phyloP scores from a whole-genome alignment of 2,329 filamentous ascomycete species.

The Fusarium sp. region DNA sequence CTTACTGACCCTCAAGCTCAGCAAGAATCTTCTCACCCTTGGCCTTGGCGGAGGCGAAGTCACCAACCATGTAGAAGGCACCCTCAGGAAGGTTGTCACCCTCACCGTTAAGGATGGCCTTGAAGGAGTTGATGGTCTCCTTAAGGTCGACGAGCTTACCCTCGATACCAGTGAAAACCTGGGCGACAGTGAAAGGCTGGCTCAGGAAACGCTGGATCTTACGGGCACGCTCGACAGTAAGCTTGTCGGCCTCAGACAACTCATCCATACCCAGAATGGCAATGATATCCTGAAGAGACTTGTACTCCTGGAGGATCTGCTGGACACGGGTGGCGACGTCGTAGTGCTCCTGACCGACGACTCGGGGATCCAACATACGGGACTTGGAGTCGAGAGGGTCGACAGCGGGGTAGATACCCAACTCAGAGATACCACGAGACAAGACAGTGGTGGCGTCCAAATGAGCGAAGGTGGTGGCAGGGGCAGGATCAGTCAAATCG shows the following conservation, averaged over 20 bases:
- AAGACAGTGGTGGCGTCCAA: slow-evolving; percentile 99
- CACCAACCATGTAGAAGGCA: slow-evolving; percentile 98
- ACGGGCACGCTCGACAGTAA: slow-evolving; percentile 99
- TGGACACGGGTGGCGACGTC: slow-evolving; percentile 92
- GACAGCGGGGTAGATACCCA: slow-evolving; percentile 99
- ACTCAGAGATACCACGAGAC: slow-evolving; percentile 99
- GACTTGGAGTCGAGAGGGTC: slow-evolving; percentile 99
- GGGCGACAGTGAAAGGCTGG: slow-evolving; percentile 94
- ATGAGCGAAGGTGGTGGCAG: slow-evolving; percentile 99
- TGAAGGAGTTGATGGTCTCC: slow-evolving; percentile 98
- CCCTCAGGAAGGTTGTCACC: slow-evolving; percentile 95
- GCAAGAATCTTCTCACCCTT: slow-evolving; percentile 99
- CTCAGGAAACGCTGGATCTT: slow-evolving; percentile 99
- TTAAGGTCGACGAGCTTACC: slow-evolving; percentile 97
- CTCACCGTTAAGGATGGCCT: slow-evolving; percentile 94
- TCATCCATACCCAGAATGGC: slow-evolving; percentile 99
- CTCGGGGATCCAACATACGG: slow-evolving; percentile 98
- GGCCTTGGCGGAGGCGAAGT: slow-evolving; percentile 88
- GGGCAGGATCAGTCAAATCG: slow-evolving; percentile 99
- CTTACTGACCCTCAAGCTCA: slow-evolving; percentile 78
- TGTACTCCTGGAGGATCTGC: slow-evolving; percentile 99
- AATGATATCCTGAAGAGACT: slow-evolving; percentile 99
- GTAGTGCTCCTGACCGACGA: slow-evolving; percentile 99
- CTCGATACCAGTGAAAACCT: slow-evolving; percentile 92
- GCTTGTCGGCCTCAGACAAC: slow-evolving; percentile 98